A percentile compares a stretch with the other conserved stretches of the same genome.
Evolutionary conservation across 352 stramenopile species (phyloP).

Genomic region (Phytophthora rubi): DNA sequence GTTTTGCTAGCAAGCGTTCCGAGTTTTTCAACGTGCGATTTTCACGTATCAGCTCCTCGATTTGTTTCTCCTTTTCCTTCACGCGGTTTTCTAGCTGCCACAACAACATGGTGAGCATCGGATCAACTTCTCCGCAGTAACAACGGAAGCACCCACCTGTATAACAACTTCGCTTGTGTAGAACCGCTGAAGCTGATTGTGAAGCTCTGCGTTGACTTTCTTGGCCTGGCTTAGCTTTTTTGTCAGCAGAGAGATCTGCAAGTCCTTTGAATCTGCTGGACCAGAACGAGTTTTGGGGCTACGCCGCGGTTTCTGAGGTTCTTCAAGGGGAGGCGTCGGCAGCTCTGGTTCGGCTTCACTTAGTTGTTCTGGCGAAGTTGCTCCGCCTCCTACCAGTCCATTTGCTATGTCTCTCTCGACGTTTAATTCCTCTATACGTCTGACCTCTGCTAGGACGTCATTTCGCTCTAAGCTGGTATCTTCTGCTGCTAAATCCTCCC

Average conservation of each 20-base stretch:
- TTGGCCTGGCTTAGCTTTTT: conserved; percentile 53
- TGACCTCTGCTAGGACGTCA: not conserved
- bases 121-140: not conserved
- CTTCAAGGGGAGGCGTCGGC: conserved; percentile 7
- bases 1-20: conserved; percentile 54
- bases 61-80: conserved; percentile 67
- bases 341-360: not conserved
- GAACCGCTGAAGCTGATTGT: conserved; percentile 56
- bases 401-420: not conserved
- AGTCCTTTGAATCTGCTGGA: conserved; percentile 9
- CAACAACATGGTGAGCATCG: conserved; percentile 2
- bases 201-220: conserved; percentile 54
- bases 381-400: not conserved
- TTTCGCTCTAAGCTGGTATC: not conserved
- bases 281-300: conserved; percentile 4
- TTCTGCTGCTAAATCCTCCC: not conserved
- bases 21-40: conserved; percentile 67
- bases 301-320: conserved; percentile 1
- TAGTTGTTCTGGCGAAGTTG: not conserved
- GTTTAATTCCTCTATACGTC: not conserved
- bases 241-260: conserved; percentile 34
- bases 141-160: conserved; percentile 35
- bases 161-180: conserved; percentile 55
- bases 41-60: conserved; percentile 65
- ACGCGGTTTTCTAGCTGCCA: conserved; percentile 67